Percentiles rank a stretch among this genome's conserved stretches.
phyloP scores from a whole-genome alignment of 768 basidiomycete species.

The Boletus tomentosulus region DNA sequence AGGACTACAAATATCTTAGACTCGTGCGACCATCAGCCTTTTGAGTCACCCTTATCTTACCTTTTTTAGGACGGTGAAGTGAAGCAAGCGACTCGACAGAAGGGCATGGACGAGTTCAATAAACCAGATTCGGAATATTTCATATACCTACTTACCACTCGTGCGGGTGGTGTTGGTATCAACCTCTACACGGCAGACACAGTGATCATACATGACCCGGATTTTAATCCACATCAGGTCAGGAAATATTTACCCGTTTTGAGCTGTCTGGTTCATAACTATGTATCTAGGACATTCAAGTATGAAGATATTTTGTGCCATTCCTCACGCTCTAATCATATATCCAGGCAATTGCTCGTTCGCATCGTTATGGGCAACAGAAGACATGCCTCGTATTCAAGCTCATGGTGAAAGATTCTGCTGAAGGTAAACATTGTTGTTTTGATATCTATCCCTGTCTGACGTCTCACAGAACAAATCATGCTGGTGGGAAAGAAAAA shows the following conservation, averaged over 20 bases:
- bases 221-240: conserved; percentile 97
- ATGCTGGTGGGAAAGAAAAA: conserved; percentile 94
- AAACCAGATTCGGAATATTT: conserved; percentile 81
- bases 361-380: conserved; percentile 92
- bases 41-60: conserved; percentile 6
- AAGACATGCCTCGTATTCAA: conserved; percentile 96
- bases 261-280: conserved; percentile 8
- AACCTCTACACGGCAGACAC: conserved; percentile 93
- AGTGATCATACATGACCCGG: conserved; percentile 90
- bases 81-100: conserved; percentile 80
- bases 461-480: conserved; percentile 67
- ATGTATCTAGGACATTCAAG: conserved; percentile 71
- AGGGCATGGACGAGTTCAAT: conserved; percentile 94
- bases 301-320: conserved; percentile 33
- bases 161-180: conserved; percentile 92
- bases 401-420: conserved; percentile 90
- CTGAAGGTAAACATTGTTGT: conserved; percentile 58
- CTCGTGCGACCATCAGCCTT: conserved; percentile 44
- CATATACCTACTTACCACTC: conserved; percentile 87
- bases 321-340: conserved; percentile 4
- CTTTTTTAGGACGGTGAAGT: conserved; percentile 78
- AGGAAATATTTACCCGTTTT: conserved; percentile 15
- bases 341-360: conserved; percentile 83
- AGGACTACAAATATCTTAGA: conserved; percentile 75
- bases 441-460: not conserved